Conservation (phyloP, 1,284 basidiomycete species). For the Rhodotorula sp. region DNA sequence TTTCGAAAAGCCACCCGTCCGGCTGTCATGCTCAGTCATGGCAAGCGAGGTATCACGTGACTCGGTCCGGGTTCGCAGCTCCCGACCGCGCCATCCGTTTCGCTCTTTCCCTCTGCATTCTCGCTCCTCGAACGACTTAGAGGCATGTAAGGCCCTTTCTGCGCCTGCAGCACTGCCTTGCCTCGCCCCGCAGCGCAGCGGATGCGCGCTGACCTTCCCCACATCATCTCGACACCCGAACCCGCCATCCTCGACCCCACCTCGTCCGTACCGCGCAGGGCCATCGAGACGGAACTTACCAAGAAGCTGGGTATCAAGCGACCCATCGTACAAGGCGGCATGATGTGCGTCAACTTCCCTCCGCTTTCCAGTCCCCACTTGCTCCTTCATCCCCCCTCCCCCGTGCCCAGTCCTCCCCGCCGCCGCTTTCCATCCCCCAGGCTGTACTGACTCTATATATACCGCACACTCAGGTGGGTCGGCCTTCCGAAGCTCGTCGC, state of each 20-base stretch:
- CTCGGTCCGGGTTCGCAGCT: too few relatives aligned
- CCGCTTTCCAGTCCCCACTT: too few relatives aligned
- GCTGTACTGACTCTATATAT: constrained; percentile 35
- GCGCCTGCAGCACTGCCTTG: too few relatives aligned
- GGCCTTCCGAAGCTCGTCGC: constrained; percentile 71
- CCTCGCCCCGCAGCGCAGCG: neutral
- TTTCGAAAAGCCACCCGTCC: too few relatives aligned
- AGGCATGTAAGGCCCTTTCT: too few relatives aligned
- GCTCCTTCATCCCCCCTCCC: too few relatives aligned
- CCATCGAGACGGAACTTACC: constrained; percentile 51
- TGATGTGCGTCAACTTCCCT: constrained; percentile 46
- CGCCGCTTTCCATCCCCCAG: too few relatives aligned
- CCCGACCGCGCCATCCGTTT: too few relatives aligned
- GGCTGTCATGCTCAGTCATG: too few relatives aligned
- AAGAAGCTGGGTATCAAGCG: constrained; percentile 50
- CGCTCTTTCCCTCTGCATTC: neutral
- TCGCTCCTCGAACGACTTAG: too few relatives aligned
- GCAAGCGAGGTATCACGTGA: too few relatives aligned
- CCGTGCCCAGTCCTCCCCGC: neutral
- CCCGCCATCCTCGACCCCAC: neutral
- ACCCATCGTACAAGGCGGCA: constrained; percentile 49
- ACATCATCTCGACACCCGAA: neutral
- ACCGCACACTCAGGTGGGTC: constrained; percentile 60
- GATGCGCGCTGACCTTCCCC: neutral
- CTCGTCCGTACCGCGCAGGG: constrained; percentile 32